These are phyloP conservation scores for Tolypocladium tundrense DNA, from an alignment of 2,329 filamentous ascomycete genomes.

Conservation along the genomic window DNA sequence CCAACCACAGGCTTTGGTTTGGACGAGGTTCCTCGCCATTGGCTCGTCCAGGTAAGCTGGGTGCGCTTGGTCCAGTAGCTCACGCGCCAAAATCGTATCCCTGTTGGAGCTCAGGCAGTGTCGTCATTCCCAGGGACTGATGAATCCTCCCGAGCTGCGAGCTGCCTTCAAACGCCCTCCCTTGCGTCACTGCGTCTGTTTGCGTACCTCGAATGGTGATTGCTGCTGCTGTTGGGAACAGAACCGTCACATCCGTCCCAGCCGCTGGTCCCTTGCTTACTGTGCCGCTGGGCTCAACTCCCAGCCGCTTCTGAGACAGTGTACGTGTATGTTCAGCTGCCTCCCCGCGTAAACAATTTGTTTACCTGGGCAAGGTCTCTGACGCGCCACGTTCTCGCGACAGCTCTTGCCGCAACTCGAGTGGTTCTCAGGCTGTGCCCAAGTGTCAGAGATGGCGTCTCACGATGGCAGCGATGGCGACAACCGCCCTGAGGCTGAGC, in stretches of 20 bases:
- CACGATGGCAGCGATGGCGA: background rate
- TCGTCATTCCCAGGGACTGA: background rate
- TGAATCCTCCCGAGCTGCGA: background rate
- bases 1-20: background rate
- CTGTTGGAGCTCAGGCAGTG: background rate
- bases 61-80: background rate
- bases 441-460: background rate
- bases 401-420: background rate
- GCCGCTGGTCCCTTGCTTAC: background rate
- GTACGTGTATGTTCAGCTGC: background rate
- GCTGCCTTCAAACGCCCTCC: background rate
- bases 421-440: background rate
- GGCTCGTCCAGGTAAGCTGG: background rate
- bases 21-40: too few relatives aligned
- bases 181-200: background rate
- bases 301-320: background rate
- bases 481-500: constrained; percentile 8
- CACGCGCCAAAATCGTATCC: background rate
- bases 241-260: background rate
- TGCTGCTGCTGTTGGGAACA: background rate
- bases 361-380: background rate
- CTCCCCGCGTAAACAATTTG: background rate
- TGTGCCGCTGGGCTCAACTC: background rate
- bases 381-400: background rate
- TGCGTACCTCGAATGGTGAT: background rate